phyloP scores from a whole-genome alignment of 2,329 filamentous ascomycete species.

The Colletotrichum caudatum region DNA sequence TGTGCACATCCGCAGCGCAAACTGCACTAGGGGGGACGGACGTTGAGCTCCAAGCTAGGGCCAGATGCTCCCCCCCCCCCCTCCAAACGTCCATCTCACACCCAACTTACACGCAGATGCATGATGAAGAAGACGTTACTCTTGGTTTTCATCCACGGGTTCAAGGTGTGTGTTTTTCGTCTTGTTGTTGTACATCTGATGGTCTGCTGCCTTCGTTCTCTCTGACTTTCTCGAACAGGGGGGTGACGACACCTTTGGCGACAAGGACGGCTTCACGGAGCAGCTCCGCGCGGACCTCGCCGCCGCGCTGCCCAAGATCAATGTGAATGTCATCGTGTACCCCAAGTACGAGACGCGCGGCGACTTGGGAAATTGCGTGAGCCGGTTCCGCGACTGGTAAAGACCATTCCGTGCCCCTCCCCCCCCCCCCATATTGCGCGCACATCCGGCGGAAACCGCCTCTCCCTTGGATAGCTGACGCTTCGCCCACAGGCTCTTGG shows the following conservation, averaged over 20 bases:
- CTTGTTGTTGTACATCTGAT: not conserved
- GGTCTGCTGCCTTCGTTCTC: conserved; percentile 20
- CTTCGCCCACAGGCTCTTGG: conserved; percentile 73
- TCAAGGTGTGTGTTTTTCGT: conserved; percentile 69
- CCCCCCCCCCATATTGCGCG: not conserved
- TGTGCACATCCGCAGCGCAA: conserved; percentile 10
- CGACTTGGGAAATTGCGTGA: conserved; percentile 77
- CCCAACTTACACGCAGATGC: conserved; percentile 47
- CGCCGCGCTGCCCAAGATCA: conserved; percentile 75
- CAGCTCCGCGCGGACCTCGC: conserved; percentile 75
- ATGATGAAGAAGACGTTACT: conserved; percentile 83
- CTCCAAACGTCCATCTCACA: conserved; percentile 8
- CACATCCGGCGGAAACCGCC: not conserved
- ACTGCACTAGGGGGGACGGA: conserved; percentile 7
- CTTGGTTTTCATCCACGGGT: conserved; percentile 88
- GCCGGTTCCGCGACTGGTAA: conserved; percentile 80
- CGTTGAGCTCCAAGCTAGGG: conserved; percentile 10
- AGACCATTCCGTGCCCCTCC: conserved; percentile 41
- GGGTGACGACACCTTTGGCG: conserved; percentile 81
- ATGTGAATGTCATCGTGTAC: conserved; percentile 77
- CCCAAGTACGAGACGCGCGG: conserved; percentile 86
- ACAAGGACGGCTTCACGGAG: conserved; percentile 74
- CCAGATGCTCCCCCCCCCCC: conserved; percentile 10
- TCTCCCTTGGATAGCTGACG: conserved; percentile 2
- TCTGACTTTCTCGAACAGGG: conserved; percentile 61